A percentile compares a stretch with the other conserved stretches of the same genome.
phyloP scores from a whole-genome alignment of 78 protist species.

The Guillardia theta region DNA sequence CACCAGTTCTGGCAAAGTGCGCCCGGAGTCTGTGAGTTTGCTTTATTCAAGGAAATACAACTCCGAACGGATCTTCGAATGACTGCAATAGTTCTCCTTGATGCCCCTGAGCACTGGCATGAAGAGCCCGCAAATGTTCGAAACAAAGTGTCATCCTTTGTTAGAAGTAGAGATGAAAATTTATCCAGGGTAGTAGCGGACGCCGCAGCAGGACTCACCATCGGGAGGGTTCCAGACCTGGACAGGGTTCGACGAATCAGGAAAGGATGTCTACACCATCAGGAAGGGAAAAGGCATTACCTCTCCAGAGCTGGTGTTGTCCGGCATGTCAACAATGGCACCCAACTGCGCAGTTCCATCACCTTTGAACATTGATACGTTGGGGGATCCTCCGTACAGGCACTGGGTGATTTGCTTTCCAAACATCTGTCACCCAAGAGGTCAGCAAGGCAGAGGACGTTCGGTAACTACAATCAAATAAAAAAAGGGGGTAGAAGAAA shows the following conservation, averaged over 20 bases:
- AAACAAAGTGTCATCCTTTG: no score
- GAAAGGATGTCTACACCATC: not conserved
- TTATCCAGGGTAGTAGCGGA: constrained; percentile 36
- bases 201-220: constrained; percentile 32
- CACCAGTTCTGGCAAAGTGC: no score
- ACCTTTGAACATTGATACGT: constrained; percentile 24
- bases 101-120: no score
- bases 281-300: not conserved
- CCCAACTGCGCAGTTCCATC: constrained; percentile 3
- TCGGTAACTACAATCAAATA: no score
- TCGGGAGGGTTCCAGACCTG: constrained; percentile 35
- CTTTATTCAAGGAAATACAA: no score
- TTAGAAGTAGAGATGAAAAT: no score
- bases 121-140: no score
- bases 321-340: constrained; percentile 17
- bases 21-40: no score
- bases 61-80: no score
- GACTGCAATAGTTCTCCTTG: no score
- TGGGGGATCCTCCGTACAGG: constrained; percentile 26
- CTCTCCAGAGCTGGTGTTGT: not conserved
- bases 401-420: not conserved
- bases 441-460: no score
- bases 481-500: no score
- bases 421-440: not conserved
- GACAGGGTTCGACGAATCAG: not conserved